Percentiles rank a stretch among this genome's conserved stretches.
phyloP scores from a whole-genome alignment of 129 eudicot genomes.

The Artemisia annua region DNA sequence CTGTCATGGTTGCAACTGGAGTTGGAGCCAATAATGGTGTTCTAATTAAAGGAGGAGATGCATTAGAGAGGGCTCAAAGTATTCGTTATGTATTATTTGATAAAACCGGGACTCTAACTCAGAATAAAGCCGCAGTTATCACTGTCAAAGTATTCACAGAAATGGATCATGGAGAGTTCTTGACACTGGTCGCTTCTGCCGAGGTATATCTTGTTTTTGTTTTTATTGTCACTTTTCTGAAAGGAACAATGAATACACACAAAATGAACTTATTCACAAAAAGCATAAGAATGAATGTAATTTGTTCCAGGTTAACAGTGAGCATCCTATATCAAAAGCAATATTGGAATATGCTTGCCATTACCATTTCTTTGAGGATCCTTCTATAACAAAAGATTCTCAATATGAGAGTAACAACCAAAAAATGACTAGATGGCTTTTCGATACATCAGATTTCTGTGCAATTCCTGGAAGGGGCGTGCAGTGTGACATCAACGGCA shows the following conservation, averaged over 20 bases:
- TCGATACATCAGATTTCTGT: constrained; percentile 62
- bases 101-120: constrained; percentile 93
- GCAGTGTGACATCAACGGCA: constrained; percentile 60
- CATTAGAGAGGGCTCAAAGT: constrained; percentile 86
- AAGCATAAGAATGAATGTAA: constrained; percentile 2
- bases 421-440: constrained; percentile 70
- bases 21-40: constrained; percentile 94
- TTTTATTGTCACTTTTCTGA: not conserved
- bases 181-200: constrained; percentile 89
- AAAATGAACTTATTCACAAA: not conserved
- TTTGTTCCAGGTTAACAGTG: constrained; percentile 70
- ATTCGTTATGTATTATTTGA: constrained; percentile 81
- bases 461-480: constrained; percentile 89
- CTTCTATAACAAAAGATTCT: constrained; percentile 41
- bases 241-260: not conserved
- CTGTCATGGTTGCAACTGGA: constrained; percentile 97
- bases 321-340: constrained; percentile 91
- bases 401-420: constrained; percentile 28
- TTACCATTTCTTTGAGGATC: constrained; percentile 81
- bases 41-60: constrained; percentile 94
- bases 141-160: constrained; percentile 64
- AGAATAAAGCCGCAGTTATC: constrained; percentile 84
- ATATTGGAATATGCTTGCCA: constrained; percentile 78
- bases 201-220: constrained; percentile 46
- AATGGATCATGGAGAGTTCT: constrained; percentile 86